Evolutionary conservation across 2,329 filamentous ascomycete genomes (phyloP).

Genomic region (Diatrype stigma): DNA sequence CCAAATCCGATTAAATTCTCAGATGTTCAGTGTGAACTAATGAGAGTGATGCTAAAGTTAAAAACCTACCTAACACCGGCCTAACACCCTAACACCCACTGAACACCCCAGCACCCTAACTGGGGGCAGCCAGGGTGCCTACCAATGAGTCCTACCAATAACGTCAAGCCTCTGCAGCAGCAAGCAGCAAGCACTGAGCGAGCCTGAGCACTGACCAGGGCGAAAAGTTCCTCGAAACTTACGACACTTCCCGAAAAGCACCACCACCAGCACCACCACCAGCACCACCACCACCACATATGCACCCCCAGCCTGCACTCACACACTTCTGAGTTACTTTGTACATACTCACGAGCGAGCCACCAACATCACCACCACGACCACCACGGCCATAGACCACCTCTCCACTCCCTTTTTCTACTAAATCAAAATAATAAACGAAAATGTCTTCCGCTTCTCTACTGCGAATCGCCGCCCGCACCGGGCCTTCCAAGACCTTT

Average conservation of each 20-base stretch:
- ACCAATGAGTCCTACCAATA: too few relatives aligned
- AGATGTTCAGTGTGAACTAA: too few relatives aligned
- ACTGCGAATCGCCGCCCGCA: constrained; percentile 68
- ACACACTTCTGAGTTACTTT: background rate
- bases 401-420: constrained; percentile 5
- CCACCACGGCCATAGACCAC: constrained; percentile 4
- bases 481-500: constrained; percentile 54
- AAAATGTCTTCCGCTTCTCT: constrained; percentile 63
- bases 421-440: background rate
- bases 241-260: background rate
- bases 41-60: too few relatives aligned
- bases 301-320: too few relatives aligned
- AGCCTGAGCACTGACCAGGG: background rate
- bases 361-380: background rate
- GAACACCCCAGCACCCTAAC: too few relatives aligned
- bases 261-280: too few relatives aligned
- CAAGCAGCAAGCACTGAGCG: too few relatives aligned
- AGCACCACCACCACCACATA: background rate
- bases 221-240: background rate
- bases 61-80: background rate
- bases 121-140: too few relatives aligned
- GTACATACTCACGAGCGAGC: background rate
- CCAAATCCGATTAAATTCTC: too few relatives aligned
- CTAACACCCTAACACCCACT: too few relatives aligned
- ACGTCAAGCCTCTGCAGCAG: too few relatives aligned